These are phyloP conservation scores for Trichoderma koningiopsis DNA, from an alignment of 2,329 filamentous ascomycete species.

Conservation along the genomic window DNA sequence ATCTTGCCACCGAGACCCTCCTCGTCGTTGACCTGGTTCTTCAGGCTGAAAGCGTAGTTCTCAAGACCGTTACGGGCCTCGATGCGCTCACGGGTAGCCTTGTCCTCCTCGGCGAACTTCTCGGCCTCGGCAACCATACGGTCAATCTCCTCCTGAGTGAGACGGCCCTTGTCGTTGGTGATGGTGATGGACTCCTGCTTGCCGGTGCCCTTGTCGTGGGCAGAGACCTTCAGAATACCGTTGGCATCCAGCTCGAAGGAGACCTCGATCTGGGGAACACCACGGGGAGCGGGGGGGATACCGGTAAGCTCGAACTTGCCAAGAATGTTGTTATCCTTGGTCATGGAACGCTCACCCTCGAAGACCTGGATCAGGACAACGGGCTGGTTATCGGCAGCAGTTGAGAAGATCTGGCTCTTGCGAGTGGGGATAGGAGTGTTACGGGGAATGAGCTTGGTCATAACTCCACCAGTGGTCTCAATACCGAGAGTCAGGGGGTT, in stretches of 20 bases:
- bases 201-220: conserved; percentile 96
- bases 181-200: conserved; percentile 98
- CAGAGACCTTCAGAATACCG: conserved; percentile 95
- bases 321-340: conserved; percentile 95
- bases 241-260: conserved; percentile 98
- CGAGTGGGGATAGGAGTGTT: conserved; percentile 94
- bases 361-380: conserved; percentile 94
- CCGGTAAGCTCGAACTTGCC: conserved; percentile 98
- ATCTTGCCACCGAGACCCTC: conserved; percentile 98
- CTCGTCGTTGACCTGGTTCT: conserved; percentile 98
- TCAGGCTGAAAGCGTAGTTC: conserved; percentile 98
- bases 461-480: conserved; percentile 95
- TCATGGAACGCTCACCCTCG: conserved; percentile 91
- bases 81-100: conserved; percentile 95
- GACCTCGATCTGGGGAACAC: conserved; percentile 97
- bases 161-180: conserved; percentile 98
- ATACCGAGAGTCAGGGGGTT: conserved; percentile 96
- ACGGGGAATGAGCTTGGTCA: conserved; percentile 94
- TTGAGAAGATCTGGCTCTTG: conserved; percentile 98
- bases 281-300: conserved; percentile 92
- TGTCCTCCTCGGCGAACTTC: conserved; percentile 99
- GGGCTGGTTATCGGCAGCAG: conserved; percentile 94
- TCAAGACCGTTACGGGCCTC: conserved; percentile 95
- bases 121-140: conserved; percentile 98
- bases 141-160: conserved; percentile 95